A percentile compares a stretch with the other conserved stretches of the same genome.
phyloP scores from a whole-genome alignment of 441 rosid species.

The Pelargonium myrrhifolium region DNA sequence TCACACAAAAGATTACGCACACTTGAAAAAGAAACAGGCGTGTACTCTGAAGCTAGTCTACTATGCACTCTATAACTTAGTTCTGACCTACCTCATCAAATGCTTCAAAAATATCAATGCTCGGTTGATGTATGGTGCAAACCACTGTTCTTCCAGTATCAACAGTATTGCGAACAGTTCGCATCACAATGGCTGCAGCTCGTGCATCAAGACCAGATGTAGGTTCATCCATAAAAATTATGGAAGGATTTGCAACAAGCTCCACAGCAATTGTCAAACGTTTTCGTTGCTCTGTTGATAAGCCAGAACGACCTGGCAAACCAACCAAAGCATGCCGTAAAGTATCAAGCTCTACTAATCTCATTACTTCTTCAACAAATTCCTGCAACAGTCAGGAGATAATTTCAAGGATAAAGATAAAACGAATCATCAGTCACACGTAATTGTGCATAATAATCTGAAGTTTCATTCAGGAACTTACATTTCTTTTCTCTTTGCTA shows the following conservation, averaged over 20 bases:
- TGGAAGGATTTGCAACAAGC: slow-evolving; percentile 93
- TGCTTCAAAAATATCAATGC: slow-evolving; percentile 88
- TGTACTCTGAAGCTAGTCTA: background rate
- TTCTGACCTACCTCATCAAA: slow-evolving; percentile 67
- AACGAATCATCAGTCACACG: slow-evolving; percentile 5
- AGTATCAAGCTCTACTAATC: slow-evolving; percentile 72
- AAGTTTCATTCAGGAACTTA: slow-evolving; percentile 24
- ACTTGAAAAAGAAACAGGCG: slow-evolving; percentile 11
- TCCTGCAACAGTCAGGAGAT: slow-evolving; percentile 40
- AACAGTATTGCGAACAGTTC: slow-evolving; percentile 91
- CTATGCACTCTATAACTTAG: slow-evolving; percentile 13
- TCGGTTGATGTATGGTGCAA: slow-evolving; percentile 94
- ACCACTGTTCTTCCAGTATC: slow-evolving; percentile 97
- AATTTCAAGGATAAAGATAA: slow-evolving; percentile 2
- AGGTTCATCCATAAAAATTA: slow-evolving; percentile 96
- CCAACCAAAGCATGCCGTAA: slow-evolving; percentile 77
- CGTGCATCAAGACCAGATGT: slow-evolving; percentile 97
- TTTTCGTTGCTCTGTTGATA: slow-evolving; percentile 92
- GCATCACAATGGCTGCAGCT: slow-evolving; percentile 97
- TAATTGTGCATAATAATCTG: background rate
- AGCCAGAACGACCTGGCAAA: slow-evolving; percentile 71
- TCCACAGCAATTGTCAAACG: slow-evolving; percentile 91
- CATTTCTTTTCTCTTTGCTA: slow-evolving; percentile 52
- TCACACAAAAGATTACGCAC: slow-evolving; percentile 15
- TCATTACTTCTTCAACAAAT: slow-evolving; percentile 93